Conservation (phyloP, 2,329 filamentous ascomycete species). For the Penicillium sp. region DNA sequence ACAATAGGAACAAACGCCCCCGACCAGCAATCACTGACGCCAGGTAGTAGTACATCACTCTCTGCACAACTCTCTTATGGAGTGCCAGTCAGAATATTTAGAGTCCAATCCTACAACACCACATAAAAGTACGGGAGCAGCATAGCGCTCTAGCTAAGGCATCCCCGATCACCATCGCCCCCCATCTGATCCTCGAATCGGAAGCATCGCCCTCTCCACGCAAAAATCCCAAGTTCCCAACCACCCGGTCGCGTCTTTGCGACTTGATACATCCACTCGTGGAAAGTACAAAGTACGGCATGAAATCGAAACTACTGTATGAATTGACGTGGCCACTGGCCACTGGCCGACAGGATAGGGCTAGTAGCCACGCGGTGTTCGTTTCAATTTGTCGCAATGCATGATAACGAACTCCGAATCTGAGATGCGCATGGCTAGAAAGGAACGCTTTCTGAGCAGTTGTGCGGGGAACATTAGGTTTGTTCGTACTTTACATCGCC, state of each 20-base stretch:
- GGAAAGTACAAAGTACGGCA: not conserved
- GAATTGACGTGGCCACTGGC: too few species aligned
- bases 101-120: not conserved
- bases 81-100: not conserved
- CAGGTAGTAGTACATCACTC: too few species aligned
- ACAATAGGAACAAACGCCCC: not conserved
- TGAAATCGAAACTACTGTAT: too few species aligned
- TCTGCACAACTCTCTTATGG: not conserved
- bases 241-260: not conserved
- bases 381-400: constrained; percentile 12
- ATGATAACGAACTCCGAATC: constrained; percentile 10
- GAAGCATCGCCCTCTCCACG: constrained; percentile 4
- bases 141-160: not conserved
- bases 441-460: not conserved
- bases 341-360: too few species aligned
- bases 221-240: not conserved
- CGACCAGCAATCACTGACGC: not conserved
- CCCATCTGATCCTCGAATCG: constrained; percentile 21
- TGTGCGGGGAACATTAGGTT: constrained; percentile 1
- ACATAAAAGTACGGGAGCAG: not conserved
- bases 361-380: not conserved
- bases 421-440: constrained; percentile 23
- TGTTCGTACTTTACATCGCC: not conserved
- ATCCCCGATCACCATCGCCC: not conserved
- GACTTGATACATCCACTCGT: constrained; percentile 18